phyloP scores from a whole-genome alignment of 371 early-diverging fungal species.

The Circinella minor region DNA sequence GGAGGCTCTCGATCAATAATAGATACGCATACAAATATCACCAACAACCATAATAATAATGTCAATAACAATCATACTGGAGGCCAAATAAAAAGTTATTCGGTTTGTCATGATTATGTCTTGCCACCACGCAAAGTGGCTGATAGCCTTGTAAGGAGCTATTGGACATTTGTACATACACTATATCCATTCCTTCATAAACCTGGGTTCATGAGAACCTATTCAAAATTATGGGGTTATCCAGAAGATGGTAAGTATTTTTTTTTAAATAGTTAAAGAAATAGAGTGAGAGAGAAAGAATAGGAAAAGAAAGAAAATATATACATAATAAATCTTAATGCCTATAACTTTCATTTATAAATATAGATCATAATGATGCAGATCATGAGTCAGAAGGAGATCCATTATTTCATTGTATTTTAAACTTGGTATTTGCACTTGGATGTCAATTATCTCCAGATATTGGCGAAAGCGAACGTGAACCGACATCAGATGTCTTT shows the following conservation, averaged over 20 bases:
- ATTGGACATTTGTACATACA: conserved; percentile 32
- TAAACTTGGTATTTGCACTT: conserved; percentile 34
- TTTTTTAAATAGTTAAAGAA: neutral
- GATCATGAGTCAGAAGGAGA: conserved; percentile 29
- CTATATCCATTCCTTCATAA: conserved; percentile 35
- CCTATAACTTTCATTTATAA: neutral
- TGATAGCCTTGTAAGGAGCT: conserved; percentile 24
- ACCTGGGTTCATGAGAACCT: conserved; percentile 29
- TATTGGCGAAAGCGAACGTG: conserved; percentile 27
- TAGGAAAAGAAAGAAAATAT: neutral
- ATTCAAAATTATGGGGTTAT: conserved; percentile 25
- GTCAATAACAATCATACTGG: neutral
- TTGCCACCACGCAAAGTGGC: conserved; percentile 34
- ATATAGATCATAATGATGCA: conserved; percentile 5
- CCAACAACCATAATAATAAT: neutral
- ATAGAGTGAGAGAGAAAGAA: neutral
- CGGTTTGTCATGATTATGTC: conserved; percentile 23
- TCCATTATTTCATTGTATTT: conserved; percentile 31
- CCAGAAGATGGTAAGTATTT: conserved; percentile 12
- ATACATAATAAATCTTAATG: neutral
- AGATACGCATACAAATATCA: neutral
- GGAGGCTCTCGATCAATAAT: neutral
- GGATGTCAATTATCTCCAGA: conserved; percentile 36
- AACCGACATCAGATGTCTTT: conserved; percentile 28
- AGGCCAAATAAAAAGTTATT: neutral